Conservation (phyloP, 768 basidiomycete species). For the Hirschioporus abietinus region DNA sequence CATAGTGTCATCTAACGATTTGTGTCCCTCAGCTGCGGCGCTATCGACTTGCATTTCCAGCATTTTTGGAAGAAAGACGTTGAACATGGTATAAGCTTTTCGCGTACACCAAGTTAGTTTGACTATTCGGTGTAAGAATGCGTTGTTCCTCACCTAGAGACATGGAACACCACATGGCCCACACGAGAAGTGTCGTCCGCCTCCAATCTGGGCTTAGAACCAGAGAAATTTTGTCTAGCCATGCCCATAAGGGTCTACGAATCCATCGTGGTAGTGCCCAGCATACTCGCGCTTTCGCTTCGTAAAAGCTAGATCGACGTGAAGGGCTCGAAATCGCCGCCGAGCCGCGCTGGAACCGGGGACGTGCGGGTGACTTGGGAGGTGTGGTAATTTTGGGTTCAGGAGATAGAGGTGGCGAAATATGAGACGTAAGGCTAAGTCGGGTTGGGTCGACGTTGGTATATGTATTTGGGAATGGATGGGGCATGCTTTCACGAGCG, state of each 20-base stretch:
- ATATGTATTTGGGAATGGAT: not conserved
- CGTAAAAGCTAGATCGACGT: slow-evolving; percentile 17
- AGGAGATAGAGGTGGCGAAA: not conserved
- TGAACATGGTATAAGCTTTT: slow-evolving; percentile 85
- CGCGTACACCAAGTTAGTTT: slow-evolving; percentile 8
- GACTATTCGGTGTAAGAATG: not conserved
- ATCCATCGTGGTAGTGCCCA: slow-evolving; percentile 48
- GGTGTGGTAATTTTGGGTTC: slow-evolving; percentile 1
- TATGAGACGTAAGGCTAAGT: not conserved
- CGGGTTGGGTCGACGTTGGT: not conserved
- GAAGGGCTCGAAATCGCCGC: not conserved
- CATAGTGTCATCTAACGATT: slow-evolving; percentile 55
- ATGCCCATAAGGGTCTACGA: slow-evolving; percentile 56
- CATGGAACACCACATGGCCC: slow-evolving; percentile 73
- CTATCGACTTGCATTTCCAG: slow-evolving; percentile 52
- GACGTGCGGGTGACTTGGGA: not conserved
- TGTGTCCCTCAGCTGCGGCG: slow-evolving; percentile 23
- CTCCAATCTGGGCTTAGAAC: slow-evolving; percentile 75
- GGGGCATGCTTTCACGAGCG: slow-evolving; percentile 6
- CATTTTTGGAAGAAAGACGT: slow-evolving; percentile 84
- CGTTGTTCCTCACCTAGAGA: slow-evolving; percentile 48
- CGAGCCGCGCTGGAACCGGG: not conserved
- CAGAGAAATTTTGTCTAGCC: slow-evolving; percentile 61
- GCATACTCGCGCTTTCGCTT: slow-evolving; percentile 34
- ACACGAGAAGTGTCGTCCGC: slow-evolving; percentile 71